Percentiles rank a stretch among this genome's conserved stretches.
Evolutionary conservation across 257 asterid species (phyloP).

Genomic region (Vinca minor): DNA sequence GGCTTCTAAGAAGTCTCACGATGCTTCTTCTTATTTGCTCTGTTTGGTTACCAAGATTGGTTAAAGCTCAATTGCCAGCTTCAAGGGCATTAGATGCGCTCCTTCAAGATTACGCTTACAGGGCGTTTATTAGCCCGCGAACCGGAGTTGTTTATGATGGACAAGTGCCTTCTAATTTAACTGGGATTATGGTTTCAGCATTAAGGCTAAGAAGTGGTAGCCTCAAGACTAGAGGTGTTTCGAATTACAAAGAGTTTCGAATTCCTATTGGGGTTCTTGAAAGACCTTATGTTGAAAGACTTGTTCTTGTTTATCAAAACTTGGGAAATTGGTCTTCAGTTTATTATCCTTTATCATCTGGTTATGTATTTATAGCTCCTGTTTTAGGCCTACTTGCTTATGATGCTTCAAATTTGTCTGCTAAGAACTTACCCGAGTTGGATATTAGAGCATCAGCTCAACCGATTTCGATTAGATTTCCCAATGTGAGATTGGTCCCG

Average conservation of each 20-base stretch:
- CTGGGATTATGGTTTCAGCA: slow-evolving; percentile 52
- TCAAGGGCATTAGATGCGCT: slow-evolving; percentile 45
- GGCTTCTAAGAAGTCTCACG: slow-evolving; percentile 33
- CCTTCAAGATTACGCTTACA: slow-evolving; percentile 50
- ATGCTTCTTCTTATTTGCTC: slow-evolving; percentile 27
- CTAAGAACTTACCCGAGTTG: slow-evolving; percentile 38
- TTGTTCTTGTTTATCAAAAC: slow-evolving; percentile 58
- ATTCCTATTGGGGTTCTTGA: slow-evolving; percentile 45
- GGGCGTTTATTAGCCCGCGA: slow-evolving; percentile 38
- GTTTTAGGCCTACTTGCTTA: slow-evolving; percentile 62
- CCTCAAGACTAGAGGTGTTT: slow-evolving; percentile 39
- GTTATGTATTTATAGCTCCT: slow-evolving; percentile 50
- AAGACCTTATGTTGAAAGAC: slow-evolving; percentile 49
- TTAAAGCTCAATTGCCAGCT: slow-evolving; percentile 27
- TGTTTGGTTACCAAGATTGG: slow-evolving; percentile 24
- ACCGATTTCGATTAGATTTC: slow-evolving; percentile 53
- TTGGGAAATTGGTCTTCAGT: slow-evolving; percentile 43
- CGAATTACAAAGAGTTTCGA: slow-evolving; percentile 38
- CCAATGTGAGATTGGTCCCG: slow-evolving; percentile 25
- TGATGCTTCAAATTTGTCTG: slow-evolving; percentile 44
- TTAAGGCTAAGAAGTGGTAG: slow-evolving; percentile 71
- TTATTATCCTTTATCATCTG: slow-evolving; percentile 36
- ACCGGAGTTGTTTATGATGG: slow-evolving; percentile 57
- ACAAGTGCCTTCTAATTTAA: slow-evolving; percentile 38
- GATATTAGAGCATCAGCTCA: slow-evolving; percentile 30